These are phyloP conservation scores for Bullera alba DNA, from an alignment of 768 basidiomycete genomes.

Conservation along the genomic window DNA sequence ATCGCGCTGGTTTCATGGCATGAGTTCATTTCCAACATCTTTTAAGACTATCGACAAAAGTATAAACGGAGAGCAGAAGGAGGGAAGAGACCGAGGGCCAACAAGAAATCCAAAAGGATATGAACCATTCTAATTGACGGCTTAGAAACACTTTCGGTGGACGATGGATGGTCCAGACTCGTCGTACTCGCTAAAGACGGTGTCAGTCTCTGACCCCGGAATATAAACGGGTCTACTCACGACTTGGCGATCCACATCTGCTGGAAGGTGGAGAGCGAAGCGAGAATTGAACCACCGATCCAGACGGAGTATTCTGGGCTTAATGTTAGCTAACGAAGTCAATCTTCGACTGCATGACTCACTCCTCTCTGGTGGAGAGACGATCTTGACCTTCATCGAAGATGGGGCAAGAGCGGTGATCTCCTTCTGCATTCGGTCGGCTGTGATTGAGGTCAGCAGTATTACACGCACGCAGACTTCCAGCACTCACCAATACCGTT, in stretches of 20 bases:
- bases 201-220: not conserved
- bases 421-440: conserved; percentile 94
- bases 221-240: conserved; percentile 1
- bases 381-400: conserved; percentile 93
- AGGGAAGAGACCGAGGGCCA: too few species aligned
- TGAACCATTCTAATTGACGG: too few species aligned
- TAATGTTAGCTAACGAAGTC: conserved; percentile 1
- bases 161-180: conserved; percentile 50
- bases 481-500: conserved; percentile 61
- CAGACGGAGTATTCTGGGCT: conserved; percentile 76
- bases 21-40: too few species aligned
- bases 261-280: conserved; percentile 91
- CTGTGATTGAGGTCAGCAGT: conserved; percentile 29
- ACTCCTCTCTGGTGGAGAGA: conserved; percentile 82
- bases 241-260: conserved; percentile 69
- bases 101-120: too few species aligned
- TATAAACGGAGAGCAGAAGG: too few species aligned
- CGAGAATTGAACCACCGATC: conserved; percentile 59
- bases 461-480: not conserved
- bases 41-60: too few species aligned
- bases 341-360: conserved; percentile 1
- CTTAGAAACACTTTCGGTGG: conserved; percentile 47
- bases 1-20: too few species aligned
- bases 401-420: conserved; percentile 73
- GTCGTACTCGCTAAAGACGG: conserved; percentile 64